Evolutionary conservation across 352 stramenopile species (phyloP), one percentile per base, ranked within the genome.

Genomic region (Phytophthora litchii): DNA sequence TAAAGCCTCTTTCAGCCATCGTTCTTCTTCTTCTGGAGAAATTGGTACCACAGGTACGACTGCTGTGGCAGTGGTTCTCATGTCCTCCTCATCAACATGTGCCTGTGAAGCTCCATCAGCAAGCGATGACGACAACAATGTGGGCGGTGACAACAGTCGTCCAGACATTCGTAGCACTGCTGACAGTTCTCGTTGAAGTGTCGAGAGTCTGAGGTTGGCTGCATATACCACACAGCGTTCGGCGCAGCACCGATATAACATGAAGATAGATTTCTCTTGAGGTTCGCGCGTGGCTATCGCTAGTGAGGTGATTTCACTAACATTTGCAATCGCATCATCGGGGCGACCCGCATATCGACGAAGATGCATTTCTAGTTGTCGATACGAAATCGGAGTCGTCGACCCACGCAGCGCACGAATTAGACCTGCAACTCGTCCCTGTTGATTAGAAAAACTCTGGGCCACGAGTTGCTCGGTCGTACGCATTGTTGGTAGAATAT

Each of bases 311-410:
- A 92, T 81, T 23, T 91, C 81, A 9, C 52, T 34, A 23, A 89
- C 70, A 37, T 81, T 69, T 12, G 67, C 65, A 10, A 88, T 65
- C 1, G 85, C 85, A 25, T 92, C 83, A 43, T 92, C 80, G 0
- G 85, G 85, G 0, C 85, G 78, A 1, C 82, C 85, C 1, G 72
- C 81, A 56, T 87, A 92, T 19, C 74, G 62, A 14, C 82, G 83
- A 44, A 92, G 52, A 44, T 92, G 80, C 78, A 83, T 83, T 27
- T 94, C 79, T 25, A 94, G 55, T 52, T 92, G 82, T 1, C 81
- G 79, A 56, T 80, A 88, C 35, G 85, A 83, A 25, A 94, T 78
- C 1, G 80, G 78, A 11, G 82, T 88, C 1, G 51, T 68, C 16
- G 83, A 89, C n/a, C 58, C 53, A 17, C 50, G 50, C 13, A 92